Evolutionary conservation across 2,329 filamentous ascomycete genomes (phyloP), one percentile per base, ranked within the genome.

Genomic region (Phialophora verrucosa): DNA sequence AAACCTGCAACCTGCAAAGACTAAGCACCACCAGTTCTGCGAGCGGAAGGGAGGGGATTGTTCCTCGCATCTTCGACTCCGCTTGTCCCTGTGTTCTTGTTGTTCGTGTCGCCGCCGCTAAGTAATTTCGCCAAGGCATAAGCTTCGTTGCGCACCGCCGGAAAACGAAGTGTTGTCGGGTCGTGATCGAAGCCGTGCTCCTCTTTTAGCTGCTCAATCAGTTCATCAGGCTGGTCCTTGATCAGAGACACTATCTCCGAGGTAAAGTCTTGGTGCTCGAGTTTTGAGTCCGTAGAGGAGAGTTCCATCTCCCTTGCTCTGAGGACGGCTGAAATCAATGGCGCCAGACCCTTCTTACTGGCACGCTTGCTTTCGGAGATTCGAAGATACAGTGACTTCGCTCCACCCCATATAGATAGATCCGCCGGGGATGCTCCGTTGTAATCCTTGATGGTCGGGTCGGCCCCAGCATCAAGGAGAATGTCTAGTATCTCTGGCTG

Each of bases 401-500:
- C 25, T 20, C 60, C 60, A 35, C 50, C 47, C 59, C 62, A 64
- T 6, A 55, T 62, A 11, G 68, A 60, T 20, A 69, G 50, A 20
- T 69, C 58, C 27, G 59, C 53, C 11, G 68, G 42, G 10, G 62
- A 65, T 8, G 35, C 32, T 10, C 53, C 68, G 54, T 68, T 69
- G 44, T 63, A 55, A 51, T 69, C 68, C 31, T 29, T 20, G n/a
- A 69, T 59, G 14, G 12, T 63, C 11, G 55, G 53, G 25, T 68
- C 63, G n/a, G 65, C 65, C 4, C 68, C 68, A 5, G 65, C 65
- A 29, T 65, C 59, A 8, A 69, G 49, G 4, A 69, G 59, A 23
- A 69, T 55, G 7, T 57, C 49, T 8, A 68, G 17, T 20, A 65
- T 63, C 17, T 68, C 62, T 14, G 65, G 65, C 17, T 50, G 42